These are phyloP conservation scores for Trichoderma atrobrunneum DNA, from an alignment of 2,329 filamentous ascomycete species.

Conservation along the genomic window DNA sequence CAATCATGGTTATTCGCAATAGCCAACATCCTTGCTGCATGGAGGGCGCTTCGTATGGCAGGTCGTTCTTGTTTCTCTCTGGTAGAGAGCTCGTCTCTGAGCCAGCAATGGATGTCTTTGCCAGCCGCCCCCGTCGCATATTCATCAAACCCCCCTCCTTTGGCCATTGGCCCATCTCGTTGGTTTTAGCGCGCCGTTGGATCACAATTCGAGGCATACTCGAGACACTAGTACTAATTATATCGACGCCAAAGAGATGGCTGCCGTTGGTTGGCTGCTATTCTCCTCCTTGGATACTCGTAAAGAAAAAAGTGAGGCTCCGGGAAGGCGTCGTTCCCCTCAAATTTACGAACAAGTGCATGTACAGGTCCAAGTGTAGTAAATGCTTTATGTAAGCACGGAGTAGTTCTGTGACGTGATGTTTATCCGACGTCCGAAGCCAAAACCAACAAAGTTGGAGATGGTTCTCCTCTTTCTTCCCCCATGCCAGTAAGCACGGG, in stretches of 20 bases:
- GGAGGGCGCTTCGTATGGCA: background rate
- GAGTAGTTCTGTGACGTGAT: background rate
- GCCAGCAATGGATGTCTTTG: background rate
- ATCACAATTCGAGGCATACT: slow-evolving; percentile 7
- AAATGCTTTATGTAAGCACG: slow-evolving; percentile 3
- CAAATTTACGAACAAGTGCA: background rate
- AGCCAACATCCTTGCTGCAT: background rate
- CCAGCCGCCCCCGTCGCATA: slow-evolving; percentile 9
- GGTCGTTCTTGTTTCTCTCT: background rate
- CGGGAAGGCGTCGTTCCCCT: background rate
- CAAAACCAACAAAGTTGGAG: background rate
- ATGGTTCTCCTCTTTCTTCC: background rate
- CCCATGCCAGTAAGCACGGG: slow-evolving; percentile 14
- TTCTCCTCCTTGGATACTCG: background rate
- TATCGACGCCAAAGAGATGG: background rate
- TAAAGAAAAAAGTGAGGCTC: background rate
- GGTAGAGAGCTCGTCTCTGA: background rate
- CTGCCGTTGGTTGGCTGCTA: background rate
- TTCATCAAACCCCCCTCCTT: background rate
- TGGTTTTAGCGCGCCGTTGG: slow-evolving; percentile 4
- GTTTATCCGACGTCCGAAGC: background rate
- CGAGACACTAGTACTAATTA: background rate
- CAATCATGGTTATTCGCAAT: slow-evolving; percentile 1
- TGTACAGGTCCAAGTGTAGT: background rate
- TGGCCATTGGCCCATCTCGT: background rate